Evolutionary conservation across 257 asterid genomes (phyloP), one percentile per base, ranked within the genome.

Genomic region (Scutellaria minor): DNA sequence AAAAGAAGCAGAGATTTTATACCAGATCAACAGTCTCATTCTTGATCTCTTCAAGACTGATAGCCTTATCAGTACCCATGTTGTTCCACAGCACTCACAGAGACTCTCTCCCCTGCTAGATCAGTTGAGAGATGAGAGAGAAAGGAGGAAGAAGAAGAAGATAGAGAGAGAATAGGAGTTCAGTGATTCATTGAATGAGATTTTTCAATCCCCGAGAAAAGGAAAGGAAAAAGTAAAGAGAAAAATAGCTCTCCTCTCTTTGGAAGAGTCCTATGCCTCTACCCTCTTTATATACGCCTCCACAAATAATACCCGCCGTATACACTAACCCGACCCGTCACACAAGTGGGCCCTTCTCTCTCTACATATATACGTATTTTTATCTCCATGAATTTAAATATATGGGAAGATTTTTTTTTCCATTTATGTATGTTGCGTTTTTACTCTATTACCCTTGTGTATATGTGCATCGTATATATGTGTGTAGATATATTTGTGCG

Each of bases 11-110:
- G 56, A 37, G 51, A 62, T 22, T 14, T 39, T 27, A 64, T 83
- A 83, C 91, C 88, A 86, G 80, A 85, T 86, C 86, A 83, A 92
- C 97, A 44, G 95, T 88, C 75, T 92, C 97, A 73, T 92, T 92
- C 75, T 88, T 92, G 1, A 92, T 92, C 83, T 82, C 85, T 44
- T 92, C 96, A 4, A 92, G 96, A 74, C 89, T 85, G 58, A 86
- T 72, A 62, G 80, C 78, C 53, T 78, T 73, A 61, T 75, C 85
- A 5, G 75, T 82, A 4, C 81, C 84, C 88, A 66, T 88, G 68
- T 46, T 73, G 11, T 11, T 45, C 18, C 64, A 64, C 72, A 31
- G 61, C 46, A 27, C 15, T 24, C 3, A 14, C 65, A 42, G 31
- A 1, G 40, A 27, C 9, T 9, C 24, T 24, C 73, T 41, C 47